A percentile compares a stretch with the other conserved stretches of the same genome.
Conservation (phyloP, 139 green algal species). For the Coelastrella sp. region DNA sequence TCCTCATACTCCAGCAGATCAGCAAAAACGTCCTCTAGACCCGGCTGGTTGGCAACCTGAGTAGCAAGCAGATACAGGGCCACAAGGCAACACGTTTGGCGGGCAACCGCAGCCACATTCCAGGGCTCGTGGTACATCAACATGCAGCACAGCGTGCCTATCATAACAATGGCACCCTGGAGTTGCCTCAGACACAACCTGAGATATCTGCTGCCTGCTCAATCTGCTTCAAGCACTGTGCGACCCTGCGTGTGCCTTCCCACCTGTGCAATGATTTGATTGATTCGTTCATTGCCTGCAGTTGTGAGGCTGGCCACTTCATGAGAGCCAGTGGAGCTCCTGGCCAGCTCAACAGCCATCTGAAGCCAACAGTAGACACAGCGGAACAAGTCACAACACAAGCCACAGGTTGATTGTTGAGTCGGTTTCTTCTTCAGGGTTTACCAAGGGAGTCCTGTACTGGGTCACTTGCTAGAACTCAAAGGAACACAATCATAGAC, state of each 20-base stretch:
- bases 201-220: background rate
- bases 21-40: slow-evolving; percentile 42
- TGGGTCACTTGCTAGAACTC: too few species aligned
- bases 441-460: too few species aligned
- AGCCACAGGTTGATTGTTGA: too few species aligned
- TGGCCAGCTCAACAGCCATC: slow-evolving; percentile 35
- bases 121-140: too few species aligned
- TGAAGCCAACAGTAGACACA: background rate
- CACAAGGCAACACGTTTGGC: too few species aligned
- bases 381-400: background rate
- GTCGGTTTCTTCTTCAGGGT: too few species aligned
- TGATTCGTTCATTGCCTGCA: slow-evolving; percentile 12
- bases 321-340: background rate
- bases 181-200: too few species aligned
- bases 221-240: background rate
- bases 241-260: background rate
- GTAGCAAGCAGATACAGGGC: background rate
- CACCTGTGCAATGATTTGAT: slow-evolving; percentile 48
- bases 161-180: too few species aligned
- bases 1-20: slow-evolving; percentile 49
- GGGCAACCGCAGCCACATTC: too few species aligned
- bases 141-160: too few species aligned
- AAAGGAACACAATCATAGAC: too few species aligned
- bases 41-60: slow-evolving; percentile 38
- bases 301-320: slow-evolving; percentile 13